phyloP scores from a whole-genome alignment of 495 filamentous ascomycete species.

The Letharia lupina region DNA sequence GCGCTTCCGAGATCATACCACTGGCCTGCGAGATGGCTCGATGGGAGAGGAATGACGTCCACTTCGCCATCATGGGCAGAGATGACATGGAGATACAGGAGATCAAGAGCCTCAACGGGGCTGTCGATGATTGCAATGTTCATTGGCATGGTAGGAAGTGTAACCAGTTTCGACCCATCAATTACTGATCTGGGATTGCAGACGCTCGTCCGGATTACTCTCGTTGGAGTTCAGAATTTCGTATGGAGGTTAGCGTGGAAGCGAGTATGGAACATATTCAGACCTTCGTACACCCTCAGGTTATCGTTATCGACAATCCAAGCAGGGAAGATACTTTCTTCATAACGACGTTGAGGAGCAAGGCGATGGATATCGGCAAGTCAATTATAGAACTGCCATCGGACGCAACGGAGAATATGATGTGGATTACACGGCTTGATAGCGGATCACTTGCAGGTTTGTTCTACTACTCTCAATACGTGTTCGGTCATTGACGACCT shows the following conservation, averaged over 20 bases:
- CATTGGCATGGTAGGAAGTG: conserved; percentile 43
- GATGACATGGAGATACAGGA: conserved; percentile 45
- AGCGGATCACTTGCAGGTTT: conserved; percentile 57
- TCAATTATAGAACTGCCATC: conserved; percentile 61
- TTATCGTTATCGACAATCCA: conserved; percentile 41
- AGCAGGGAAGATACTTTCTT: conserved; percentile 46
- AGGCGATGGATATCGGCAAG: conserved; percentile 34
- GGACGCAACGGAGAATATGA: conserved; percentile 47
- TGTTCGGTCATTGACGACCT: conserved; percentile 15
- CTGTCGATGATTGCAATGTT: conserved; percentile 39
- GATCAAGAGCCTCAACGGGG: conserved; percentile 43
- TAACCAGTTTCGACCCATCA: not conserved
- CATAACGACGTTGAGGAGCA: conserved; percentile 40
- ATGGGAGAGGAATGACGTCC: conserved; percentile 40
- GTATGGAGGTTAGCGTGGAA: conserved; percentile 43
- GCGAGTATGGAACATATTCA: conserved; percentile 39
- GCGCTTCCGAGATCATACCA: conserved; percentile 44
- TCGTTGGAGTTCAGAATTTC: conserved; percentile 38
- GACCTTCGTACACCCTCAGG: conserved; percentile 41
- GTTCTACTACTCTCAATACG: conserved; percentile 23
- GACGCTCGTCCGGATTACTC: conserved; percentile 45
- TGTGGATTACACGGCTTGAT: conserved; percentile 71
- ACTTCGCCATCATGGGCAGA: conserved; percentile 47
- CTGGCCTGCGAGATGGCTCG: conserved; percentile 48
- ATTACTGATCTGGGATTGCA: conserved; percentile 26